Base-by-base conservation (phyloP, 2,329 filamentous ascomycete species). In the Penicillium sp. region DNA sequence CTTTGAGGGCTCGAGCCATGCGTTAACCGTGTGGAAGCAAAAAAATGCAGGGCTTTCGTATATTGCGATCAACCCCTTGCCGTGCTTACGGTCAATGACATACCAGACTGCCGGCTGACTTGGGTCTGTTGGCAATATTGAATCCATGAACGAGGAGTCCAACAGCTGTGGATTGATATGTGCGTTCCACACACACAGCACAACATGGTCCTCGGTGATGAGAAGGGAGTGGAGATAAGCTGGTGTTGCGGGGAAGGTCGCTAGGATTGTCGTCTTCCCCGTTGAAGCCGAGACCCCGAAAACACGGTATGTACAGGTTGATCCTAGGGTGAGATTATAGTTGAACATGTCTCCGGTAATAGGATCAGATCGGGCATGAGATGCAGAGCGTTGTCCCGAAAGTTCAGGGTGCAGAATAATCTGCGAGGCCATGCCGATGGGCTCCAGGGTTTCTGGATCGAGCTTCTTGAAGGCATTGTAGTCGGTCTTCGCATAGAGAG, bases 211-310 rank as follows among this genome's bases (percentile, higher is more conserved):
- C 15, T 80, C 70, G 0, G 86, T 85, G 24, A 94, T 68, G 60
- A 88, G 88, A 59, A 91, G 77, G 8, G 87, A 91, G 69, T 94
- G 88, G n/a, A 94, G 80, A 60, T 93, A 94, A 0, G 86, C 83
- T 0, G 84, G 64, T 3, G 73, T 70, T 4, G 69, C 66, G 0
- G 69, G 66, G 52, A 93, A 79, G 0, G 78, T 82, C 3, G 87
- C 87, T 0, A 94, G 75, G 17, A 93, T 82, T 0, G 81, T 77
- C 0, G 85, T 87, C 48, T 80, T 71, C 0, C 83, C 85, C 0
- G 80, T 84, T 0, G 74, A 64, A 0, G 81, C 78, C 17, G 77
- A 83, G 2, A 81, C 78, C 1, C 77, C 71, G 65, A 90, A 93
- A 15, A 93, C 62, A 15, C 84, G 81, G 62, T 91, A 93, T 0